These are phyloP conservation scores for Cladophialophora psammophila DNA, from an alignment of 2,329 filamentous ascomycete genomes.

Conservation along the genomic window DNA sequence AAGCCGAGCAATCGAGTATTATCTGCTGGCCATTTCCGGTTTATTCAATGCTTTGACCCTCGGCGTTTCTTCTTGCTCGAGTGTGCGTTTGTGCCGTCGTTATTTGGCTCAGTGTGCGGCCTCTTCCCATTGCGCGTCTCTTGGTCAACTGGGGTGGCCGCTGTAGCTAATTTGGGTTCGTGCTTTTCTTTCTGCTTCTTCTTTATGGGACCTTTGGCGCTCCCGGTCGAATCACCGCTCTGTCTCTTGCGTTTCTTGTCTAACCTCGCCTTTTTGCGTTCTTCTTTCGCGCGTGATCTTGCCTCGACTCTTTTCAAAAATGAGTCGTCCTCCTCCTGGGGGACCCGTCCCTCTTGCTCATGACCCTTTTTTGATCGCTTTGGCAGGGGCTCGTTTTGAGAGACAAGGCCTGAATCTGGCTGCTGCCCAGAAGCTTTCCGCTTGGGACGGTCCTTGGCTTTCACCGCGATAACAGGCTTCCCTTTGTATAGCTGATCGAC, in stretches of 20 bases:
- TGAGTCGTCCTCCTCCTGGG: conserved; percentile 43
- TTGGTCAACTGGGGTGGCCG: background rate
- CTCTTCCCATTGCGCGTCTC: conserved; percentile 23
- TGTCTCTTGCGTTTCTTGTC: conserved; percentile 52
- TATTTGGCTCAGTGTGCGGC: conserved; percentile 7
- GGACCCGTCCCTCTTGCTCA: background rate
- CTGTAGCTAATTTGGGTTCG: conserved; percentile 1
- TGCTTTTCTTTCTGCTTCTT: conserved; percentile 36
- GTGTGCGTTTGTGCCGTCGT: conserved; percentile 7
- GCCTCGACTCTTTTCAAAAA: conserved; percentile 51
- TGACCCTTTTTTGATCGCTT: conserved; percentile 34
- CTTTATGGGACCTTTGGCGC: conserved; percentile 23
- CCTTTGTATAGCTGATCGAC: conserved; percentile 28
- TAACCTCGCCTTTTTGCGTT: conserved; percentile 46
- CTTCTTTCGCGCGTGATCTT: conserved; percentile 53
- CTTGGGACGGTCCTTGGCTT: conserved; percentile 29
- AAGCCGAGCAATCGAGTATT: background rate
- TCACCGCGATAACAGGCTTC: conserved; percentile 11
- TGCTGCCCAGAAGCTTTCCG: conserved; percentile 25
- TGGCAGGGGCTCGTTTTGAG: conserved; percentile 36
- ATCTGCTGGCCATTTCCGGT: background rate
- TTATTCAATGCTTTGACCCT: background rate
- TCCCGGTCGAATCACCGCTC: conserved; percentile 35
- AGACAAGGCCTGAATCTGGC: conserved; percentile 11
- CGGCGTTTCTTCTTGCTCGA: conserved; percentile 21